phyloP scores from a whole-genome alignment of 306 rosid genomes.

The Aeschynomene evenia region DNA sequence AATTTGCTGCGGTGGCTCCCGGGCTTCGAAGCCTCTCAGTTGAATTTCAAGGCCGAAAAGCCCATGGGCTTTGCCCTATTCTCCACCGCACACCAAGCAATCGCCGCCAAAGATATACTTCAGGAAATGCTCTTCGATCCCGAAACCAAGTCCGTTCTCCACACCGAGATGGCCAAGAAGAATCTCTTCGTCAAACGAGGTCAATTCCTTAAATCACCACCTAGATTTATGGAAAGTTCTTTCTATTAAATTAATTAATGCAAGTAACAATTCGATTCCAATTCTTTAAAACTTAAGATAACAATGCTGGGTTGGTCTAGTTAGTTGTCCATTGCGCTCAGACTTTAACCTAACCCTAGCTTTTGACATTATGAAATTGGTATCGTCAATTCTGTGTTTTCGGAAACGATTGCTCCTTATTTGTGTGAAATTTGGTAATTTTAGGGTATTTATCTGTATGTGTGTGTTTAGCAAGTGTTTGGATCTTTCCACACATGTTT shows the following conservation, averaged over 20 bases:
- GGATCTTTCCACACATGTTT: neutral
- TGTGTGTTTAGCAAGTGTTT: neutral
- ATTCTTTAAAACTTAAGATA: neutral
- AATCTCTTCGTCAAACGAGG: conserved; percentile 88
- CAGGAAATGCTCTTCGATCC: conserved; percentile 94
- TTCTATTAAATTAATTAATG: neutral
- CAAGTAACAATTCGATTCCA: neutral
- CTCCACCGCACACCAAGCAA: conserved; percentile 63
- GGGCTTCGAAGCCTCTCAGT: conserved; percentile 95
- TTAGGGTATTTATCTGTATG: neutral
- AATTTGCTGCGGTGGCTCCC: conserved; percentile 91
- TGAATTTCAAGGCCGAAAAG: conserved; percentile 89
- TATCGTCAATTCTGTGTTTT: neutral
- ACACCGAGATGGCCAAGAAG: conserved; percentile 99
- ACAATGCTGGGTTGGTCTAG: neutral
- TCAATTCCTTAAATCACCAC: neutral
- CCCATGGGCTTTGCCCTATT: conserved; percentile 99
- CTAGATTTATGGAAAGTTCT: neutral
- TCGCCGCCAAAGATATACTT: conserved; percentile 83
- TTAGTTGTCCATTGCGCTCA: neutral
- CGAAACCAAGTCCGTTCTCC: conserved; percentile 82
- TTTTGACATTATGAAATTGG: neutral
- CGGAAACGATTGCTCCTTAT: neutral
- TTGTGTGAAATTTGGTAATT: neutral
- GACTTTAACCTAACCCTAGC: neutral